phyloP scores from a whole-genome alignment of 2,329 filamentous ascomycete species.

The Trichoderma sp. region DNA sequence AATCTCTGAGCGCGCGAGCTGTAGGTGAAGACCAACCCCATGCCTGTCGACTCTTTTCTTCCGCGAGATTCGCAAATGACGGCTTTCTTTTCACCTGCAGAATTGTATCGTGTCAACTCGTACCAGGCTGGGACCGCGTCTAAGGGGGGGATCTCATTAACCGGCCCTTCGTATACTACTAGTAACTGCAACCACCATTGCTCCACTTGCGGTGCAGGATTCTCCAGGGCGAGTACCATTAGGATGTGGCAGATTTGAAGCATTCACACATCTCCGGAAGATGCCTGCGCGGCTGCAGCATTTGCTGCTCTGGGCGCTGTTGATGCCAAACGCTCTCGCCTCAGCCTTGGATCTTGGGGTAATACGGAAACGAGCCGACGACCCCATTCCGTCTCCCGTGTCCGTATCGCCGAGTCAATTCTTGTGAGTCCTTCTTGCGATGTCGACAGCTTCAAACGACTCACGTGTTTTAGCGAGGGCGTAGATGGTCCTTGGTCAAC shows the following conservation, averaged over 20 bases:
- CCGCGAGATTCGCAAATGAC: neutral
- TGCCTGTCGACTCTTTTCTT: neutral
- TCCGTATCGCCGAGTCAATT: conserved; percentile 20
- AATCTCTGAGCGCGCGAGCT: neutral
- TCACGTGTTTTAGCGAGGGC: conserved; percentile 14
- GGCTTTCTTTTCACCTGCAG: neutral
- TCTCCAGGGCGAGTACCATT: neutral
- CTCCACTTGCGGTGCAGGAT: neutral
- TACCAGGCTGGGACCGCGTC: neutral
- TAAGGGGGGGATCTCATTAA: neutral
- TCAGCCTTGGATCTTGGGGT: conserved; percentile 1
- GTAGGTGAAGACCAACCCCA: neutral
- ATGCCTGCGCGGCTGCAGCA: conserved; percentile 5
- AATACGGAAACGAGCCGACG: neutral
- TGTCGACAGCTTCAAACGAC: neutral
- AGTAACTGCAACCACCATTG: neutral
- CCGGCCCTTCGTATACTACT: neutral
- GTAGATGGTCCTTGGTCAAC: conserved; percentile 21
- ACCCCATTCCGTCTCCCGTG: conserved; percentile 5
- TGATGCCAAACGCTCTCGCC: neutral
- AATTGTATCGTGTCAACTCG: neutral
- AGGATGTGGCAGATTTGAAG: conserved; percentile 6
- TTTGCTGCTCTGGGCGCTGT: conserved; percentile 4
- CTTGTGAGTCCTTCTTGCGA: conserved; percentile 8
- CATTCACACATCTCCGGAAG: neutral